phyloP scores from a whole-genome alignment of 495 filamentous ascomycete species.

The Penicillium simplicissimum region DNA sequence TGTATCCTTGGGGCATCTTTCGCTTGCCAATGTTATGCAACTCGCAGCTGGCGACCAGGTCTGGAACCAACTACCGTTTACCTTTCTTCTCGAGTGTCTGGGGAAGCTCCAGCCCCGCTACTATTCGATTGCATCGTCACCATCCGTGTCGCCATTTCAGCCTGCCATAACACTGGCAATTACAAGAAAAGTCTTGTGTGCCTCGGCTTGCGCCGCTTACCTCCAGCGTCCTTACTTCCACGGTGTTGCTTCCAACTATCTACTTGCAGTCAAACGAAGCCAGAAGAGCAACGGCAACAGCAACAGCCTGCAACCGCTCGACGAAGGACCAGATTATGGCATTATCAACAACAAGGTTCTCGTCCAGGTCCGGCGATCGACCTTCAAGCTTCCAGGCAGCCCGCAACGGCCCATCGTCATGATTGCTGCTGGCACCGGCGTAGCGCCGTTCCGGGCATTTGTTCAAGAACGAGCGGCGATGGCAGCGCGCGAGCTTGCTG shows the following conservation, averaged over 20 bases:
- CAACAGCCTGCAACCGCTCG: not conserved
- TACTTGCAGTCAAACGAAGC: not conserved
- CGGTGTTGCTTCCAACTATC: not conserved
- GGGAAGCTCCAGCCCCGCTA: conserved; percentile 35
- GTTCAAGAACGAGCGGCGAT: conserved; percentile 26
- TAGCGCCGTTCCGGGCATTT: conserved; percentile 34
- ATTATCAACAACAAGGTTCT: conserved; percentile 29
- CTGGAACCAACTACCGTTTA: conserved; percentile 33
- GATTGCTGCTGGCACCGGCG: conserved; percentile 34
- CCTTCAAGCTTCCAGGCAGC: conserved; percentile 35
- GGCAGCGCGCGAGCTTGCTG: not conserved
- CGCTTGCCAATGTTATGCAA: conserved; percentile 28
- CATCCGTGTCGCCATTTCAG: conserved; percentile 25
- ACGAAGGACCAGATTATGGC: conserved; percentile 6
- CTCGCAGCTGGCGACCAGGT: not conserved
- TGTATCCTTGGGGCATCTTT: conserved; percentile 21
- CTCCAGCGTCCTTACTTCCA: conserved; percentile 20
- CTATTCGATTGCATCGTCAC: conserved; percentile 48
- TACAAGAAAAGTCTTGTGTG: not conserved
- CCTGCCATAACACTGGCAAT: conserved; percentile 13
- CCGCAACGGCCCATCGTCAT: conserved; percentile 30
- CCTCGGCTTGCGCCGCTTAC: conserved; percentile 21
- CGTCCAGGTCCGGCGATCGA: conserved; percentile 34
- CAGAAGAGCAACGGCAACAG: not conserved
- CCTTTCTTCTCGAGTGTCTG: conserved; percentile 33